Conservation (phyloP, 2,329 filamentous ascomycete species). For the Penicillium sp. region DNA sequence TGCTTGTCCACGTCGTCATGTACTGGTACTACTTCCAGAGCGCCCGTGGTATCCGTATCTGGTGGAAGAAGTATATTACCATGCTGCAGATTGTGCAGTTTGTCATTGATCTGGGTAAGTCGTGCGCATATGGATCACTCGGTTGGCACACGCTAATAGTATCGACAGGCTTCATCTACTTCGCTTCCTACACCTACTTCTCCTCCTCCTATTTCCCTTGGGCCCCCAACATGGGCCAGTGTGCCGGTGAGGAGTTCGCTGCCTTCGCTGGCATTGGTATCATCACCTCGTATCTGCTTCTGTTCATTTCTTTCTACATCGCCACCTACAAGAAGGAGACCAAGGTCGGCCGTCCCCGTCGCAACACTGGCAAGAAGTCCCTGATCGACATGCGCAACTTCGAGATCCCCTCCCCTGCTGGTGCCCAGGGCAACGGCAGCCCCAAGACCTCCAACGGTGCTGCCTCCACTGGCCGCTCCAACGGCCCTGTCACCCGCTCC, state of each 20-base stretch:
- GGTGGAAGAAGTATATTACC: conserved; percentile 99
- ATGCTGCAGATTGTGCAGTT: conserved; percentile 97
- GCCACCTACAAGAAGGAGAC: conserved; percentile 83
- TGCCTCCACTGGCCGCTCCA: conserved; percentile 45
- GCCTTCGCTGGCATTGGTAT: conserved; percentile 91
- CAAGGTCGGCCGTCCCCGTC: conserved; percentile 48
- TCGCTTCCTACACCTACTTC: conserved; percentile 99
- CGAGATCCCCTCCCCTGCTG: conserved; percentile 56
- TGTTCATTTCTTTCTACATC: conserved; percentile 99
- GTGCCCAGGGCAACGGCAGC: conserved; percentile 32
- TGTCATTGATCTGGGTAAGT: conserved; percentile 89
- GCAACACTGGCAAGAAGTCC: conserved; percentile 76
- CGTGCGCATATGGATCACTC: neutral
- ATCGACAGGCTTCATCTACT: conserved; percentile 88
- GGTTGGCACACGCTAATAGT: conserved; percentile 9
- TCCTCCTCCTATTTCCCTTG: conserved; percentile 84
- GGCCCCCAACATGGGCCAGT: conserved; percentile 82
- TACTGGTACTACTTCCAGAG: conserved; percentile 99
- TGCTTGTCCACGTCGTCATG: conserved; percentile 96
- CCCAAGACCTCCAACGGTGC: conserved; percentile 35
- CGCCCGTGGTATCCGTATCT: conserved; percentile 90
- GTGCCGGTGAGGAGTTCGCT: conserved; percentile 95
- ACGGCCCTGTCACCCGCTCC: conserved; percentile 51
- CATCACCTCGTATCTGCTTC: conserved; percentile 90
- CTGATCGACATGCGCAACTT: conserved; percentile 82